Conservation (phyloP, 73 alveolate genomes). For the Paramecium primaurelia region DNA sequence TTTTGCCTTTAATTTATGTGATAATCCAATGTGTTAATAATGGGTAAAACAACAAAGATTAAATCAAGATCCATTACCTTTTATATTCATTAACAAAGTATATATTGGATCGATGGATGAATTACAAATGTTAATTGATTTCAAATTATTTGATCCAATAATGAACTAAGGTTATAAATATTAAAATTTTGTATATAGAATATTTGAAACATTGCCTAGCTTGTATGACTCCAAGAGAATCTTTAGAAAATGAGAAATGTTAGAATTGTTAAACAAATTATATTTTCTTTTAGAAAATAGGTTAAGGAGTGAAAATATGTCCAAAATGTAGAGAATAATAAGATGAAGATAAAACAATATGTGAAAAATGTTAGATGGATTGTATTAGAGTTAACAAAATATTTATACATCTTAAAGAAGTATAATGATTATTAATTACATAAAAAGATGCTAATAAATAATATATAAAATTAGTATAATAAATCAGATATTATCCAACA, state of each 20-base stretch:
- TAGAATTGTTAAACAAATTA: background rate
- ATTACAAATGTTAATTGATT: background rate
- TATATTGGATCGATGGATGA: conserved; percentile 28
- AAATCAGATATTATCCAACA: background rate
- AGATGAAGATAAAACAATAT: background rate
- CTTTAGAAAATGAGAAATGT: background rate
- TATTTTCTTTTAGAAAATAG: background rate
- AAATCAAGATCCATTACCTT: background rate
- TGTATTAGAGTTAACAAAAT: background rate
- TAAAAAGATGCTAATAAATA: background rate
- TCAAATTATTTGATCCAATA: background rate
- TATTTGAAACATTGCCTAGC: background rate
- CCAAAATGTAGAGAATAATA: background rate
- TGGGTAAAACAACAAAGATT: background rate
- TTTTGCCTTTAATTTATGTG: background rate
- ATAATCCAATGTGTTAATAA: background rate
- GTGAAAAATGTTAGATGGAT: background rate
- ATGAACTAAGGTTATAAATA: background rate
- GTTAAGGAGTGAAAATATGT: background rate
- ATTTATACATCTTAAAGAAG: background rate
- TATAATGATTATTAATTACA: background rate
- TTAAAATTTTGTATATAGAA: background rate
- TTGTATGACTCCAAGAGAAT: background rate
- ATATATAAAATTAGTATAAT: background rate
- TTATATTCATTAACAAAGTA: background rate